Conservation (phyloP, 257 asterid species). For the Gentiana dahurica region DNA sequence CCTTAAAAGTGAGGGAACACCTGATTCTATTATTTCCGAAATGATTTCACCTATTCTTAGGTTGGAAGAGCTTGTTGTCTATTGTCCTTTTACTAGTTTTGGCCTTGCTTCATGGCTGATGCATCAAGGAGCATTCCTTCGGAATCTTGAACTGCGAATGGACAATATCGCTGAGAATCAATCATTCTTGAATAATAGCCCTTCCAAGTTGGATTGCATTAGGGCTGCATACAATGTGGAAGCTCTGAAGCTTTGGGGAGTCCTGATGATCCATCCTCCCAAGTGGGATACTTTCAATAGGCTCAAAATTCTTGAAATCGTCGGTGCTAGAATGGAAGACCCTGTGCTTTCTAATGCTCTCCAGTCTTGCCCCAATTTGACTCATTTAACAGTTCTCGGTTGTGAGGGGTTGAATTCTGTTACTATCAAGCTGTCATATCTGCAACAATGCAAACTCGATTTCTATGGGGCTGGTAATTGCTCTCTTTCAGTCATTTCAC, state of each 20-base stretch:
- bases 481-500: conserved; percentile 42
- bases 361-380: conserved; percentile 65
- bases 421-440: conserved; percentile 45
- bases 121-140: conserved; percentile 37
- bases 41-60: conserved; percentile 44
- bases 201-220: conserved; percentile 71
- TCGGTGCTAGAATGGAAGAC: conserved; percentile 83
- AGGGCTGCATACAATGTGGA: conserved; percentile 64
- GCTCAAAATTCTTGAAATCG: conserved; percentile 82
- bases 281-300: conserved; percentile 67
- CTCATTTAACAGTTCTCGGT: conserved; percentile 66
- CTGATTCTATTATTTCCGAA: conserved; percentile 46
- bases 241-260: conserved; percentile 90
- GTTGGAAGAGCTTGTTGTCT: conserved; percentile 73
- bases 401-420: conserved; percentile 72
- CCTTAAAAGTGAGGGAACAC: conserved; percentile 33
- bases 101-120: conserved; percentile 74
- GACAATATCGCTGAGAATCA: conserved; percentile 55
- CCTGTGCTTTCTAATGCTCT: conserved; percentile 47
- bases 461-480: conserved; percentile 71
- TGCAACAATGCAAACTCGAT: conserved; percentile 71
- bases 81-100: conserved; percentile 61
- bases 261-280: conserved; percentile 59
- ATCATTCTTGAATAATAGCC: conserved; percentile 17
- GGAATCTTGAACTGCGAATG: conserved; percentile 79